Evolutionary conservation across 805 yeast species (phyloP), one percentile per base, ranked within the genome.

Genomic region (Candida qinlingensis): DNA sequence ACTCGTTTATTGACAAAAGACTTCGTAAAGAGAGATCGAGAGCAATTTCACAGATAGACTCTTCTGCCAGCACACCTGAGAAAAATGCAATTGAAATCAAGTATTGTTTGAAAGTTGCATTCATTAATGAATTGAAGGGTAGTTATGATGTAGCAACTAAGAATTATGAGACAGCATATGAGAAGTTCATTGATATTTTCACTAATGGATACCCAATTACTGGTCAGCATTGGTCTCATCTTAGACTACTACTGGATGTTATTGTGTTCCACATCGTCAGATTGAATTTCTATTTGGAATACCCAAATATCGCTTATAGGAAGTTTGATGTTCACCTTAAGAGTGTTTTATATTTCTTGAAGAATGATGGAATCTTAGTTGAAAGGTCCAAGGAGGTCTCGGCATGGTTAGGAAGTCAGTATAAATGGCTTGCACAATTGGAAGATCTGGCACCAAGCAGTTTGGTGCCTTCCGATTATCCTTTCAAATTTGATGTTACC

Each of bases 291-390:
- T 79, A 85, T 11, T 49, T 78, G 11, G 85, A 78, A 39, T 80
- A 77, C 51, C 75, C 85, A 1, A 71, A 80, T 37, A 55, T 71
- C 42, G 87, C 91, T 0, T 77, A 80, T 56, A 70, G 75, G 50
- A 85, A 81, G 60, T 88, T 87, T 60, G 73, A 73, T 37, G 71
- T 77, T 19, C 96, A 88, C 66, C 59, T 85, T 2, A 72, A 73
- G 33, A 76, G 75, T 42, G 78, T 84, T 1, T 54, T 71, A 7
- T 64, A 68, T 7, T 58, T 75, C 5, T 48, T 72, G 13, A 64
- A 68, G n/a, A 47, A 52, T 2, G 61, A 66, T 26, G 53, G 58
- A 7, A 53, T 67, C 11, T 46, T 53, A 3, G 55, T 60, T 9
- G 59, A 52, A 11, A 56, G 66, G 6, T 67, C 58, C 49, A 53